Evolutionary conservation across 768 basidiomycete genomes (phyloP).

Genomic region (Podaxis sp.): DNA sequence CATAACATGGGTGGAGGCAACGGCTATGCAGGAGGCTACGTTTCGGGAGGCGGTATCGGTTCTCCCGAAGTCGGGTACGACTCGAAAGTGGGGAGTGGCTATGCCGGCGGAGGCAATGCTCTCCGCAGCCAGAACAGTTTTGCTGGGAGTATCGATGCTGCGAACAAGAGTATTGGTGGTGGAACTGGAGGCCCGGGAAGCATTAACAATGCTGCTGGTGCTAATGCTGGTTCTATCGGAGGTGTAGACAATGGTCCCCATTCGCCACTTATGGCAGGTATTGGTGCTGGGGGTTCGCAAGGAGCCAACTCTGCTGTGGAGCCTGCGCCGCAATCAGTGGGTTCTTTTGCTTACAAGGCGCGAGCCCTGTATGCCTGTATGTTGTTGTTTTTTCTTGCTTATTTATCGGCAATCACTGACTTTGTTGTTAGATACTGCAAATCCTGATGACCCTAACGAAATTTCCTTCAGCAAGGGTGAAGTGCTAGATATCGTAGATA

Average conservation of each 20-base stretch:
- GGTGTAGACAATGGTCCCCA: conserved; percentile 46
- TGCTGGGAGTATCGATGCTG: conserved; percentile 37
- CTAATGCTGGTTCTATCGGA: conserved; percentile 33
- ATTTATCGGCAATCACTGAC: conserved; percentile 15
- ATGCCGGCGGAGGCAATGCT: conserved; percentile 43
- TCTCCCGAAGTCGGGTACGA: conserved; percentile 62
- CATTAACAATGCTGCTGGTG: conserved; percentile 41
- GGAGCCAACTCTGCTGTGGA: conserved; percentile 20
- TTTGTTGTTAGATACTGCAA: conserved; percentile 72
- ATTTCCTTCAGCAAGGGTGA: conserved; percentile 93
- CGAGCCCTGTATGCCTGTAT: conserved; percentile 89
- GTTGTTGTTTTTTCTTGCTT: conserved; percentile 25
- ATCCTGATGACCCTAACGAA: conserved; percentile 93
- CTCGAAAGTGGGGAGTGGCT: conserved; percentile 50
- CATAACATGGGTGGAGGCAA: conserved; percentile 62
- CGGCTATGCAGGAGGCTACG: conserved; percentile 60
- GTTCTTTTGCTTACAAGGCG: conserved; percentile 66
- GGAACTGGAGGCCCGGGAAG: conserved; percentile 44
- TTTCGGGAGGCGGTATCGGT: conserved; percentile 66
- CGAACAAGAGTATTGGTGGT: conserved; percentile 29
- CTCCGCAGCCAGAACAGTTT: conserved; percentile 54
- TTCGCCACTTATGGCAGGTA: conserved; percentile 69
- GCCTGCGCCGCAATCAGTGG: conserved; percentile 25
- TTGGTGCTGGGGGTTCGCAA: conserved; percentile 50
- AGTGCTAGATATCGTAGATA: conserved; percentile 87